Percentiles rank a stretch among this genome's conserved stretches.
phyloP scores from a whole-genome alignment of 441 rosid genomes.

The Gossypium schwendimanii region DNA sequence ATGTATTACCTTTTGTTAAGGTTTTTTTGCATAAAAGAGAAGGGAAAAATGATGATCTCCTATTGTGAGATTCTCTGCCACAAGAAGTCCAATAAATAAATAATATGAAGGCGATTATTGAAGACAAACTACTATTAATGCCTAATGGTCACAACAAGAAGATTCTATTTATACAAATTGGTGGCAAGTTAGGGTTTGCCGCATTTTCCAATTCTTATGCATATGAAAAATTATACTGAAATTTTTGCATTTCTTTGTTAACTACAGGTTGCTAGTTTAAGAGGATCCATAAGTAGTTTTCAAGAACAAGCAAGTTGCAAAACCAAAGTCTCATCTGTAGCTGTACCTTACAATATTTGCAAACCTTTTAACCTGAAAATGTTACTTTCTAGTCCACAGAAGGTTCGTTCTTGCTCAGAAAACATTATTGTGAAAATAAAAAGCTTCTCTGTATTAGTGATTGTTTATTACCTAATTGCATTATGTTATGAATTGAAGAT shows the following conservation, averaged over 20 bases:
- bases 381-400: conserved; percentile 62
- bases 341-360: conserved; percentile 62
- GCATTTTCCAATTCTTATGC: neutral
- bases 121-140: neutral
- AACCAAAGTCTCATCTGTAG: conserved; percentile 53
- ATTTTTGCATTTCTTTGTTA: conserved; percentile 19
- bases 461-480: neutral
- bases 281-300: conserved; percentile 93
- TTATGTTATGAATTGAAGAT: conserved; percentile 39
- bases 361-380: conserved; percentile 59
- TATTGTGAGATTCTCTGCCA: neutral
- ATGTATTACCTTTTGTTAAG: neutral
- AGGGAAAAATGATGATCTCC: neutral
- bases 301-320: conserved; percentile 97
- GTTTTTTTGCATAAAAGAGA: neutral
- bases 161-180: neutral
- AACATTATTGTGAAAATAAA: neutral
- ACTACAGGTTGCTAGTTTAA: conserved; percentile 82
- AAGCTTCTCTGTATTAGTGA: neutral
- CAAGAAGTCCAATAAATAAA: neutral
- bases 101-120: neutral
- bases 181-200: neutral
- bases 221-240: neutral
- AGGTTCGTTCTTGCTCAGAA: conserved; percentile 36
- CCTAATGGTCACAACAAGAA: neutral